Percentiles rank a stretch among this genome's conserved stretches.
phyloP scores from a whole-genome alignment of 345 rosid genomes.

The Salix viminalis region DNA sequence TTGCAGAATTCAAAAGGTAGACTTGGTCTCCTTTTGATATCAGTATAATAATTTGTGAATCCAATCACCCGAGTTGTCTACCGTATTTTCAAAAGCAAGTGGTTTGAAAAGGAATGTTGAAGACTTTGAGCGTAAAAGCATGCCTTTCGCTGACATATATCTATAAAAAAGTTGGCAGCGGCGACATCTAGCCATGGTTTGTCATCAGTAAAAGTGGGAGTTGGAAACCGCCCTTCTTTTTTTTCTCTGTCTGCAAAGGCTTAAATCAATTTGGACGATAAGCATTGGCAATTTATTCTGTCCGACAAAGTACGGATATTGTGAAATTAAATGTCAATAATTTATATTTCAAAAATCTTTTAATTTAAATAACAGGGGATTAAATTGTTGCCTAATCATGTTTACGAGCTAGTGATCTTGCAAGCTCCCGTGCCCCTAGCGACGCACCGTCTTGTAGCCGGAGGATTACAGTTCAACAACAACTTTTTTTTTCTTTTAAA shows the following conservation, averaged over 20 bases:
- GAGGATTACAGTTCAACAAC: neutral
- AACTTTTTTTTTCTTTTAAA: neutral
- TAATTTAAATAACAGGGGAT: no score
- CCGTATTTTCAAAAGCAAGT: neutral
- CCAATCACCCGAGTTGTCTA: neutral
- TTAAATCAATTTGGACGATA: no score
- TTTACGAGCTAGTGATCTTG: neutral
- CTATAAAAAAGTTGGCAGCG: neutral
- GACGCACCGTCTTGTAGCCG: slow-evolving; percentile 4
- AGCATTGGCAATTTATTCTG: no score
- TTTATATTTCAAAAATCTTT: no score
- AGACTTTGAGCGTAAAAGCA: neutral
- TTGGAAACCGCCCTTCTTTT: no score
- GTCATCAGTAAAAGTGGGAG: neutral
- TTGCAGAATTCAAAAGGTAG: neutral
- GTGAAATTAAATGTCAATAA: no score
- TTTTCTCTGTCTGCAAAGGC: no score
- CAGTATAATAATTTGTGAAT: neutral
- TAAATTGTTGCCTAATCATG: neutral
- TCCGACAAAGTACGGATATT: no score
- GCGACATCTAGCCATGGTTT: neutral
- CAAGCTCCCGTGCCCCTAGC: neutral
- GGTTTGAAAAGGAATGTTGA: neutral
- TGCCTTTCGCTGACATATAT: neutral
- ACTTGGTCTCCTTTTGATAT: neutral